phyloP scores from a whole-genome alignment of 129 eudicot species.

The Lactuca saligna region DNA sequence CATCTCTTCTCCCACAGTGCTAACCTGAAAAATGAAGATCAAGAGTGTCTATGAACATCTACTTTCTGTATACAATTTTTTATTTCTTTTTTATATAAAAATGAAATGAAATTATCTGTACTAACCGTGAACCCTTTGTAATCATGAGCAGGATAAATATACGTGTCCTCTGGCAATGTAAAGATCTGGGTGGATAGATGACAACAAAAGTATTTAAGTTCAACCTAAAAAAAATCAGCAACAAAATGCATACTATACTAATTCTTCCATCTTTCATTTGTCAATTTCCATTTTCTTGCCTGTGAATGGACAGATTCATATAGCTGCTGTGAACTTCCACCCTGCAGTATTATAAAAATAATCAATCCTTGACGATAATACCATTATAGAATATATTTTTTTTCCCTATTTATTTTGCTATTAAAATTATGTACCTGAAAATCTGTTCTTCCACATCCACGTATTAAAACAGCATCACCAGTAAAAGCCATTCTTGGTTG shows the following conservation, averaged over 20 bases:
- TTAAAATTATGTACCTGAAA: slow-evolving; percentile 61
- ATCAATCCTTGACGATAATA: slow-evolving; percentile 1
- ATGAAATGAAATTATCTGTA: background rate
- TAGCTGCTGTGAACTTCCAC: slow-evolving; percentile 88
- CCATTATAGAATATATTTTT: no score
- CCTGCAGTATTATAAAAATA: slow-evolving; percentile 41
- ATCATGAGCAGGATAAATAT: slow-evolving; percentile 94
- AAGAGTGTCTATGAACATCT: slow-evolving; percentile 22
- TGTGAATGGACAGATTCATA: slow-evolving; percentile 90
- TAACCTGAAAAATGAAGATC: slow-evolving; percentile 61
- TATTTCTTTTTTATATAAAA: no score
- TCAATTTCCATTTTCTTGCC: slow-evolving; percentile 49
- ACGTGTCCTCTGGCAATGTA: slow-evolving; percentile 82
- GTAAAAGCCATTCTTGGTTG: slow-evolving; percentile 95
- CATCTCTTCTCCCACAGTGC: slow-evolving; percentile 94
- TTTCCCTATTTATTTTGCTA: slow-evolving; percentile 1
- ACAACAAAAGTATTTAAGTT: slow-evolving; percentile 15
- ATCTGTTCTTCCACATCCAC: slow-evolving; percentile 99
- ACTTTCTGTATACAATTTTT: background rate
- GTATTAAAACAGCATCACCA: slow-evolving; percentile 85
- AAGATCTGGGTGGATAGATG: slow-evolving; percentile 53
- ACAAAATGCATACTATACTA: background rate
- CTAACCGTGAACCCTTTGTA: slow-evolving; percentile 94
- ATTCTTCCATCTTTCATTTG: background rate
- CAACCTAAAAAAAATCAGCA: background rate